Evolutionary conservation across 2,329 filamentous ascomycete species (phyloP), one percentile per base, ranked within the genome.

Genomic region (Cercospora beticola): DNA sequence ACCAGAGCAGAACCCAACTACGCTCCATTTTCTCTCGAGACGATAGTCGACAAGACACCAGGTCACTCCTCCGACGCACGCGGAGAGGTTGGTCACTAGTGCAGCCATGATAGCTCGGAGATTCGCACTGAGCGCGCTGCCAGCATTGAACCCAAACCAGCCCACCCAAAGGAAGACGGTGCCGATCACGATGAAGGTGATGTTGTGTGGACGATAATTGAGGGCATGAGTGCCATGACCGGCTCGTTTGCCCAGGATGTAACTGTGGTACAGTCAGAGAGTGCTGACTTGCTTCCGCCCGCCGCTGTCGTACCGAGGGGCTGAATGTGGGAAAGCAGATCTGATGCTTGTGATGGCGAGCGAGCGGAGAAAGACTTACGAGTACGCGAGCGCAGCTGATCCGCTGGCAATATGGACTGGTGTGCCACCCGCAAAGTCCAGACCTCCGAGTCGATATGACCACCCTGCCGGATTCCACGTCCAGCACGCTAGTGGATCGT

Each of bases 71-170:
- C 92, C 93, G 8, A 93, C 88, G 68, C 90, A 92, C 40, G 93
- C 93, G 26, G 93, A 90, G 31, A 97, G 83, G 79, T 97, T 95
- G 64, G 93, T 97, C 54, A 94, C 92, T 1, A 94, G 85, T 10
- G 91, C 91, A 56, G 93, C 93, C 89, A 97, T 93, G 74, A 97
- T 86, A 56, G 92, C 92, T 60, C 93, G 92, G 64, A 98, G 86
- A 68, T 77, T 78, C 46, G 77, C 77, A 74, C 94, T 94, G 75
- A 97, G 97, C 46, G 94, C 85, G 26, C 94, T 97, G 72, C 95
- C 95, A 76, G 94, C 95, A 86, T 99, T 97, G 88, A 97, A 97
- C 59, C 93, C 93, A 76, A 97, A 96, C 93, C 93, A 97, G 64
- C 93, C 93, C 16, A 97, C 91, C 93, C 93, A 97, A 16, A 97